Conservation (phyloP, 106 monocot species). For the Acorus calamus region DNA sequence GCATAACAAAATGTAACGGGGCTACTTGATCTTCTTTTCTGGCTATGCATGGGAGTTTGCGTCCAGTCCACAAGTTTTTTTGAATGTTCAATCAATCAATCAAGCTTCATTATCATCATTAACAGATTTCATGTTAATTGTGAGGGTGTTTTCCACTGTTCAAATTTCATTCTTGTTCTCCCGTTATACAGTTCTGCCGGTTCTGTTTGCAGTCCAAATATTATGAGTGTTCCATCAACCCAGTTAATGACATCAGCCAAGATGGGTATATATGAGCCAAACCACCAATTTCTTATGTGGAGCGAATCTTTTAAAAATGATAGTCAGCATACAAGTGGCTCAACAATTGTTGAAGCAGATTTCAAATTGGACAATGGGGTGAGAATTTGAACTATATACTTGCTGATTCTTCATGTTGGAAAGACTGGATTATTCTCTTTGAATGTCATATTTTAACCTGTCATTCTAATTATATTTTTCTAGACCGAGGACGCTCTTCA, state of each 20-base stretch:
- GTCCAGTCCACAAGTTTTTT: too few relatives aligned
- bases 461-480: constrained; percentile 3
- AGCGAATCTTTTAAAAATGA: constrained; percentile 45
- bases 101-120: too few relatives aligned
- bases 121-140: too few relatives aligned
- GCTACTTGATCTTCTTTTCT: too few relatives aligned
- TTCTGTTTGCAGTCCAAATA: constrained; percentile 27
- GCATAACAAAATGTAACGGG: too few relatives aligned
- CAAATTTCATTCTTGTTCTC: too few relatives aligned
- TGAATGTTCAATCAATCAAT: too few relatives aligned
- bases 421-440: too few relatives aligned
- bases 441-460: neutral
- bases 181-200: neutral
- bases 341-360: constrained; percentile 39
- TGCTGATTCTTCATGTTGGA: neutral
- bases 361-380: constrained; percentile 40
- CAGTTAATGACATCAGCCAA: constrained; percentile 43
- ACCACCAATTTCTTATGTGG: constrained; percentile 53
- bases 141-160: too few relatives aligned
- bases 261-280: constrained; percentile 53
- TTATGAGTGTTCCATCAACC: constrained; percentile 44
- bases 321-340: constrained; percentile 38
- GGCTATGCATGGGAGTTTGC: too few relatives aligned
- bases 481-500: constrained; percentile 47
- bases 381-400: constrained; percentile 1